A percentile compares a stretch with the other conserved stretches of the same genome.
Evolutionary conservation across 2,329 filamentous ascomycete species (phyloP).

Genomic region (Endothia cerciana): DNA sequence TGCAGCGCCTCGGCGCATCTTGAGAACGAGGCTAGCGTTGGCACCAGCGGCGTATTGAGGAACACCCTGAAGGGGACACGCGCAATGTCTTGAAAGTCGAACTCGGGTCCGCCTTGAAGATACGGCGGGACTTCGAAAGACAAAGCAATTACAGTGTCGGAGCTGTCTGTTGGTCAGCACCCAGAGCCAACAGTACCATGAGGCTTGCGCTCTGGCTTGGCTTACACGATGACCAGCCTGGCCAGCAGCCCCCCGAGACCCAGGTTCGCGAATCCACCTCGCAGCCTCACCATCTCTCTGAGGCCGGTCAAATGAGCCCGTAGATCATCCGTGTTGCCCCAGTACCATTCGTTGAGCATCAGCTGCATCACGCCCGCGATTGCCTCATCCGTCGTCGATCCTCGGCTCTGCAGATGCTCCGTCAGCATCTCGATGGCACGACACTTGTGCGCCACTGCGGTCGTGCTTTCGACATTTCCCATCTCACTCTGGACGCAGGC

Average conservation of each 20-base stretch:
- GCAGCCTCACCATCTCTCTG: slow-evolving; percentile 50
- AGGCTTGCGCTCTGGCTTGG: slow-evolving; percentile 9
- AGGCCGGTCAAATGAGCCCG: slow-evolving; percentile 52
- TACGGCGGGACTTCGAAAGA: slow-evolving; percentile 50
- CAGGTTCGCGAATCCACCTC: slow-evolving; percentile 50
- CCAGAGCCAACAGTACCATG: neutral
- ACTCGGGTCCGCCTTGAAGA: slow-evolving; percentile 46
- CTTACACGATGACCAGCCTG: slow-evolving; percentile 55
- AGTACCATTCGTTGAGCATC: slow-evolving; percentile 58
- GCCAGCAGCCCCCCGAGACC: slow-evolving; percentile 52
- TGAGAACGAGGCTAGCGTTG: slow-evolving; percentile 46
- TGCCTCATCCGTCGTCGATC: slow-evolving; percentile 47
- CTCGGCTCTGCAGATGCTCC: slow-evolving; percentile 45
- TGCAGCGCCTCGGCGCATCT: slow-evolving; percentile 45
- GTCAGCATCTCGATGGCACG: slow-evolving; percentile 51
- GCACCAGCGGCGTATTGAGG: slow-evolving; percentile 53
- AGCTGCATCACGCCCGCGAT: slow-evolving; percentile 54
- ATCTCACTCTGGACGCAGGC: slow-evolving; percentile 56
- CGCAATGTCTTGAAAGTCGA: slow-evolving; percentile 46
- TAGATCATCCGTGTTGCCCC: slow-evolving; percentile 51
- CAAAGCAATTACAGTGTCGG: slow-evolving; percentile 52
- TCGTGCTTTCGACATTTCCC: slow-evolving; percentile 48
- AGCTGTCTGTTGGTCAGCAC: slow-evolving; percentile 36
- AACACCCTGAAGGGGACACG: slow-evolving; percentile 45
- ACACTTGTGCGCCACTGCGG: slow-evolving; percentile 48